Evolutionary conservation across 768 basidiomycete species (phyloP).

Genomic region (Suillus brevipes): DNA sequence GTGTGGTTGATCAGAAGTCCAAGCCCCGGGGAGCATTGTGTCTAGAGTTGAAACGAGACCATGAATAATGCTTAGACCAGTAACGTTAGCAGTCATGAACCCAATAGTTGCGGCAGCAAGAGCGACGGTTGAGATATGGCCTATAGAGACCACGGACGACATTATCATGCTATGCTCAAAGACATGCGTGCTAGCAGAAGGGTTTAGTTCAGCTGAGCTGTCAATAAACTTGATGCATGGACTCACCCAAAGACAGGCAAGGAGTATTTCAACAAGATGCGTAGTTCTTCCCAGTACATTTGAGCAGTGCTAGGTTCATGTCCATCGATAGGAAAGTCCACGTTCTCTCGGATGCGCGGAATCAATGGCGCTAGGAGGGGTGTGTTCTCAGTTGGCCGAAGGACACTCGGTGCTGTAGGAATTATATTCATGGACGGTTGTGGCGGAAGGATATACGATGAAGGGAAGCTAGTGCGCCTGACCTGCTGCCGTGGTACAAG

Average conservation of each 20-base stretch:
- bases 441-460: conserved; percentile 36
- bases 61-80: conserved; percentile 64
- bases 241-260: conserved; percentile 75
- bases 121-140: conserved; percentile 87
- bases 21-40: conserved; percentile 90
- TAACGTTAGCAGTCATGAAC: conserved; percentile 71
- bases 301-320: conserved; percentile 29
- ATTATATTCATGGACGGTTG: conserved; percentile 19
- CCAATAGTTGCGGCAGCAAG: conserved; percentile 81
- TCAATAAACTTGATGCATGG: background rate
- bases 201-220: background rate
- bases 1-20: conserved; percentile 84
- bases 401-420: conserved; percentile 15
- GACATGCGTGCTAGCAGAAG: conserved; percentile 59
- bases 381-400: conserved; percentile 47
- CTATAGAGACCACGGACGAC: conserved; percentile 85
- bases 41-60: conserved; percentile 87
- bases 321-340: conserved; percentile 23
- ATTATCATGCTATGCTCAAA: conserved; percentile 88
- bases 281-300: conserved; percentile 55
- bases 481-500: background rate
- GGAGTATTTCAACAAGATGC: conserved; percentile 62
- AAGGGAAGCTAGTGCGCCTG: conserved; percentile 29
- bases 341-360: conserved; percentile 51
- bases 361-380: conserved; percentile 55